Percentiles rank a stretch among this genome's conserved stretches.
Conservation (phyloP, 768 basidiomycete species). For the Hirschioporus abietinus region DNA sequence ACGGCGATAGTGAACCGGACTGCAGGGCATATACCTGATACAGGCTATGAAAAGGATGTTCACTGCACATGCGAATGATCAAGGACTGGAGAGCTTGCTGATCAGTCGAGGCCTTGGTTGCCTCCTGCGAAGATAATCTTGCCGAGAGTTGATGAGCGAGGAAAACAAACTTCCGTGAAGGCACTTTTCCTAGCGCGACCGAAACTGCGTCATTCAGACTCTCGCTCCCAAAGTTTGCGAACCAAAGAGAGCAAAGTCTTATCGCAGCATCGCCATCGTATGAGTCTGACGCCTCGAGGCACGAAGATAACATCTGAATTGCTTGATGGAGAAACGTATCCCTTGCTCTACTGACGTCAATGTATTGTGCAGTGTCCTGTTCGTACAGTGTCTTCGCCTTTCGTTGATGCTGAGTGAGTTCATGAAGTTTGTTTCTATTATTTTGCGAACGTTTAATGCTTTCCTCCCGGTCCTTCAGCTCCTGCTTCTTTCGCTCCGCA, state of each 20-base stretch:
- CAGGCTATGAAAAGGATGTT: constrained; percentile 92
- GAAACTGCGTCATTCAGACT: constrained; percentile 39
- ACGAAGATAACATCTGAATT: constrained; percentile 80
- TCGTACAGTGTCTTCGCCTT: constrained; percentile 45
- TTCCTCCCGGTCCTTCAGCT: constrained; percentile 52
- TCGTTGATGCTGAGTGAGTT: constrained; percentile 31
- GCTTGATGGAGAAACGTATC: constrained; percentile 67
- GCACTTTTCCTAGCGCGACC: constrained; percentile 50
- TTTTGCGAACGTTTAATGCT: constrained; percentile 19
- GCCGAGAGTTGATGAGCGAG: constrained; percentile 92
- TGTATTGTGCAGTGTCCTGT: constrained; percentile 45
- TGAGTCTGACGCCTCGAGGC: constrained; percentile 60
- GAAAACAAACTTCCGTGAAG: constrained; percentile 87
- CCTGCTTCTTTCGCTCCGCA: constrained; percentile 62
- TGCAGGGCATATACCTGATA: constrained; percentile 83
- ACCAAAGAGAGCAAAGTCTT: constrained; percentile 87
- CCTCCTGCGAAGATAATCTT: constrained; percentile 53
- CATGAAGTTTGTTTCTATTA: constrained; percentile 15
- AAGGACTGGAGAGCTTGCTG: constrained; percentile 60
- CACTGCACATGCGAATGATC: constrained; percentile 71
- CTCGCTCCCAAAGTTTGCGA: constrained; percentile 71
- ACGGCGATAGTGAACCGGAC: constrained; percentile 24
- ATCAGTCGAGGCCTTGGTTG: constrained; percentile 26
- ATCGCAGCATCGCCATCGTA: constrained; percentile 77
- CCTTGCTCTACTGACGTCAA: constrained; percentile 37